Conservation (phyloP, 2,329 filamentous ascomycete genomes). For the Colletotrichum lindemuthianum region DNA sequence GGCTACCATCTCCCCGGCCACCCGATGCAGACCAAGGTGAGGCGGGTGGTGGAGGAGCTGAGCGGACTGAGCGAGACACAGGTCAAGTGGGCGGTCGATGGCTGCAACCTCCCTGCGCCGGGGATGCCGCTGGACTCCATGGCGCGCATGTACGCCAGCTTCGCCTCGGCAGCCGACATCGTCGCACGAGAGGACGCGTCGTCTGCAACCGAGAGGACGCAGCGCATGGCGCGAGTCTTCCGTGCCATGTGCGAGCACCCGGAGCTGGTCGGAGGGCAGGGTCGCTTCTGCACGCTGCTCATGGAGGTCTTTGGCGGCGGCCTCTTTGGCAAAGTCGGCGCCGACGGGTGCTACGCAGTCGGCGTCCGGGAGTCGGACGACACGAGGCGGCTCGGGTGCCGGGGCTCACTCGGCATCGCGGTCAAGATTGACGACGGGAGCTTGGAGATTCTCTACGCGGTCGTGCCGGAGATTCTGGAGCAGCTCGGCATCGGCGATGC, state of each 20-base stretch:
- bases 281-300: constrained; percentile 57
- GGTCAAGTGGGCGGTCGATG: constrained; percentile 55
- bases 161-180: constrained; percentile 48
- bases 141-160: constrained; percentile 47
- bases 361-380: constrained; percentile 50
- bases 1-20: constrained; percentile 50
- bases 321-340: constrained; percentile 58
- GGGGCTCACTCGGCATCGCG: constrained; percentile 53
- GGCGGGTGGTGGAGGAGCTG: constrained; percentile 48
- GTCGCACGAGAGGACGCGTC: neutral
- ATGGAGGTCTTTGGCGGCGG: constrained; percentile 51
- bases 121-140: constrained; percentile 51
- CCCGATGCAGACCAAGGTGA: constrained; percentile 53
- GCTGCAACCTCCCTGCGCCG: constrained; percentile 59
- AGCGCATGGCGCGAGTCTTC: constrained; percentile 48
- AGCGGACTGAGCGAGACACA: constrained; percentile 40
- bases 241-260: constrained; percentile 54
- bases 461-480: constrained; percentile 54
- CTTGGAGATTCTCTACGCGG: constrained; percentile 54
- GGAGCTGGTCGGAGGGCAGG: constrained; percentile 56
- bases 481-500: constrained; percentile 50
- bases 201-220: constrained; percentile 27
- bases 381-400: constrained; percentile 48
- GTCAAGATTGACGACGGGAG: constrained; percentile 62
- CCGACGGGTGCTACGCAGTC: constrained; percentile 59